Percentiles rank a stretch among this genome's conserved stretches.
Conservation (phyloP, 176 grass and related monocot genomes). For the barley (Hordeum vulgare) region DNA sequence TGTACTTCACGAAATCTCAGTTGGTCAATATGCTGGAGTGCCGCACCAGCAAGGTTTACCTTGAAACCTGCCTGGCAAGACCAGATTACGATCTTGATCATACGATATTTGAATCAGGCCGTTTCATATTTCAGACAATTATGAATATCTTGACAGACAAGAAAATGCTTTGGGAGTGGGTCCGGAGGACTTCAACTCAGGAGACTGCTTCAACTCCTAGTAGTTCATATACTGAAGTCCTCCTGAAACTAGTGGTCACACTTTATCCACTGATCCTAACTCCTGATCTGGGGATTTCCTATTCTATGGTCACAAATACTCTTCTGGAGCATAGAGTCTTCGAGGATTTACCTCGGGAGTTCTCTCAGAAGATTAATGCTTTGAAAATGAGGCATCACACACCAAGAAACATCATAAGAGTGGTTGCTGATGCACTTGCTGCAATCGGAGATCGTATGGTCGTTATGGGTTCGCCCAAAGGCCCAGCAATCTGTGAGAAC, state of each 20-base stretch:
- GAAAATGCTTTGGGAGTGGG: conserved; percentile 10
- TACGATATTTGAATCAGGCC: not conserved
- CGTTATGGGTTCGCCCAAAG: conserved; percentile 29
- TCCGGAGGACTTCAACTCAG: conserved; percentile 4
- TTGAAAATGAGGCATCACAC: not conserved
- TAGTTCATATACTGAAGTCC: conserved; percentile 4
- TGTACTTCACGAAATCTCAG: conserved; percentile 46
- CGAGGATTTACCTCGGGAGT: conserved; percentile 34
- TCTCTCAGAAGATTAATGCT: conserved; percentile 33
- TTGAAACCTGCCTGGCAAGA: conserved; percentile 24
- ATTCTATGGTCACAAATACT: conserved; percentile 15
- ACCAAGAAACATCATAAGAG: not conserved
- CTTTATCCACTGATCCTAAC: conserved; percentile 42
- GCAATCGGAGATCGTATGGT: conserved; percentile 50
- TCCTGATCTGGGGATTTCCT: not conserved
- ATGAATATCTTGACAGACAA: conserved; percentile 8
- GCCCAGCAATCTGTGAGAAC: not conserved
- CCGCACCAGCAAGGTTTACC: conserved; percentile 33
- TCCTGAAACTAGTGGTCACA: conserved; percentile 37
- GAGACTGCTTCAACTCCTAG: not conserved
- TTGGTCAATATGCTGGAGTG: conserved; percentile 52
- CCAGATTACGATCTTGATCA: not conserved
- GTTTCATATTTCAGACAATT: conserved; percentile 14
- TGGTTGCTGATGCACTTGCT: conserved; percentile 53
- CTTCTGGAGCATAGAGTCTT: not conserved